phyloP scores from a whole-genome alignment of 1,284 basidiomycete species.

The Pseudozyma sp. region DNA sequence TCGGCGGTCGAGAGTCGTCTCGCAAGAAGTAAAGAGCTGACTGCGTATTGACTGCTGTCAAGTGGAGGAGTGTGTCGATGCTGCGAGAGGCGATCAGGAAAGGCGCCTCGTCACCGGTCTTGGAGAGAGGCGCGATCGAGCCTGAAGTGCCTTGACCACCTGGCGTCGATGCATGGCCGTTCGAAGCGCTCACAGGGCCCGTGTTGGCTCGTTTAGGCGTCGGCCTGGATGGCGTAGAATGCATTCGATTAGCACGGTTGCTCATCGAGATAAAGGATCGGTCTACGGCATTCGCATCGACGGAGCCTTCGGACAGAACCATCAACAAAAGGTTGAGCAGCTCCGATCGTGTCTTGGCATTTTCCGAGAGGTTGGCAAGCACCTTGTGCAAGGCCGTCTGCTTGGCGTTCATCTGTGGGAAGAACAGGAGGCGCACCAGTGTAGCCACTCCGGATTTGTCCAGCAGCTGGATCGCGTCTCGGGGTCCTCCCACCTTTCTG shows the following conservation, averaged over 20 bases:
- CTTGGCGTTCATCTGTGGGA: constrained; percentile 85
- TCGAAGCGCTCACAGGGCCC: constrained; percentile 30
- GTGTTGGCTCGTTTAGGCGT: constrained; percentile 53
- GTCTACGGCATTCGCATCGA: constrained; percentile 90
- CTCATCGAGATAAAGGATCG: constrained; percentile 90
- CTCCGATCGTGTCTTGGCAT: constrained; percentile 88
- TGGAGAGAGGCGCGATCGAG: constrained; percentile 60
- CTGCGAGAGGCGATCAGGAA: constrained; percentile 66
- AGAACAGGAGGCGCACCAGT: constrained; percentile 92
- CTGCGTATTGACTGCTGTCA: constrained; percentile 59
- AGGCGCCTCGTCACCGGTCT: constrained; percentile 67
- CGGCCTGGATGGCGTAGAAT: constrained; percentile 56
- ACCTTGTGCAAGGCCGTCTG: constrained; percentile 89
- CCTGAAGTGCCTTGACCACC: constrained; percentile 9
- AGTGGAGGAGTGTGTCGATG: constrained; percentile 62
- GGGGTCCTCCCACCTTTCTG: constrained; percentile 21
- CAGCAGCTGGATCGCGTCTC: constrained; percentile 90
- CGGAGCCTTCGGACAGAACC: constrained; percentile 93
- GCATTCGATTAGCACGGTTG: constrained; percentile 50
- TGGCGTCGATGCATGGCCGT: constrained; percentile 14
- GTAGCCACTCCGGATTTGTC: constrained; percentile 91
- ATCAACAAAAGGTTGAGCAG: constrained; percentile 91
- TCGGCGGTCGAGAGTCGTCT: constrained; percentile 57
- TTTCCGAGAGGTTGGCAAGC: constrained; percentile 94
- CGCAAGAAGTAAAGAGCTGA: constrained; percentile 65